Evolutionary conservation across 257 asterid species (phyloP).

Genomic region (Sherardia arvensis): DNA sequence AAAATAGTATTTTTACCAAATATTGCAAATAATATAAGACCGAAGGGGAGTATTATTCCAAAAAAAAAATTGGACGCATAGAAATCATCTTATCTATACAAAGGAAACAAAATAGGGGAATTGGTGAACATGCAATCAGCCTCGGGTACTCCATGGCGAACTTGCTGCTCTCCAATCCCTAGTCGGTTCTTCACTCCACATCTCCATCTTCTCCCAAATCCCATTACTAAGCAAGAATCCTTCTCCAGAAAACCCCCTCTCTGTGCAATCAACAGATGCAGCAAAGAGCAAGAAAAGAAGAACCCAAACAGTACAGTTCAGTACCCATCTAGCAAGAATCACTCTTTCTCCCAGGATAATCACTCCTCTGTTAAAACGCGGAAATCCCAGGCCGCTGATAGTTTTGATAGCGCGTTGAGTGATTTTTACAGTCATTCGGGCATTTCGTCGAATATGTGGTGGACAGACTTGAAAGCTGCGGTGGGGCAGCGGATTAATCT

Average conservation of each 20-base stretch:
- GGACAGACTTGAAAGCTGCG: conserved; percentile 72
- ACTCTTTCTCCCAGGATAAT: conserved; percentile 26
- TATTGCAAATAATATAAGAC: no score
- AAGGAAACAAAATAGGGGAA: not conserved
- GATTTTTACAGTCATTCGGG: conserved; percentile 17
- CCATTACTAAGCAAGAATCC: conserved; percentile 11
- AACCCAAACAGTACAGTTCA: conserved; percentile 5
- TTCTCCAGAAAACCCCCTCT: conserved; percentile 24
- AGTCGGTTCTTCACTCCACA: conserved; percentile 23
- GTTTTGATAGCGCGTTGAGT: conserved; percentile 12
- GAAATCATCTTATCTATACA: conserved; percentile 2
- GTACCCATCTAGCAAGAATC: conserved; percentile 23
- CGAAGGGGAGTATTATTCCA: no score
- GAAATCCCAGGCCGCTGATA: conserved; percentile 21
- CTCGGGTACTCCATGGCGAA: conserved; percentile 53
- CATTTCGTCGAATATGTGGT: conserved; percentile 63
- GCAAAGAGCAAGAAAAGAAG: conserved; percentile 45
- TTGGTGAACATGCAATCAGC: conserved; percentile 51
- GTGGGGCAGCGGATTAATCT: conserved; percentile 86
- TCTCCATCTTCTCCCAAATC: conserved; percentile 23
- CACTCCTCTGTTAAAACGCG: conserved; percentile 24
- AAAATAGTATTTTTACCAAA: no score
- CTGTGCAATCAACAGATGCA: conserved; percentile 48
- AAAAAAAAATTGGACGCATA: no score
- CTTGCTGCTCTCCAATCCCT: conserved; percentile 57